phyloP scores from a whole-genome alignment of 768 basidiomycete genomes.

The Lentinula edodes region DNA sequence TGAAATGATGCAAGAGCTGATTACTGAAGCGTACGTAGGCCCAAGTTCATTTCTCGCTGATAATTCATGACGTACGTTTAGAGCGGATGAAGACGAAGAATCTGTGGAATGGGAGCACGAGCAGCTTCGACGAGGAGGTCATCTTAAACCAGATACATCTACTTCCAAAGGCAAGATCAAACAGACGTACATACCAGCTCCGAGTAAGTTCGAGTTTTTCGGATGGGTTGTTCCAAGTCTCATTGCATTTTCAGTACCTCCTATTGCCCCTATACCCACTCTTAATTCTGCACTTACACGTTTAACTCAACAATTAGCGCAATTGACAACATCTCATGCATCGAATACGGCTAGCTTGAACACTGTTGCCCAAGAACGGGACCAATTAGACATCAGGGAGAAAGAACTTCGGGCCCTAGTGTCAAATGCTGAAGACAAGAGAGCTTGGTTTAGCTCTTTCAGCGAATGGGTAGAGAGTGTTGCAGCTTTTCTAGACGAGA shows the following conservation, averaged over 20 bases:
- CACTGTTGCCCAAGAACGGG: constrained; percentile 56
- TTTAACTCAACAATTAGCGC: constrained; percentile 52
- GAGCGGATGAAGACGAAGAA: constrained; percentile 82
- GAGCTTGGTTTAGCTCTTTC: constrained; percentile 78
- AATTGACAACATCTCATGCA: constrained; percentile 64
- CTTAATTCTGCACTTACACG: constrained; percentile 57
- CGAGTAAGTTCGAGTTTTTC: constrained; percentile 42
- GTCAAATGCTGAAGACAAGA: constrained; percentile 65
- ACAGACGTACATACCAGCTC: constrained; percentile 62
- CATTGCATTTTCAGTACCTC: constrained; percentile 49
- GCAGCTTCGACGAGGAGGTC: constrained; percentile 73
- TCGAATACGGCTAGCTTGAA: constrained; percentile 51
- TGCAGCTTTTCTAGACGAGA: constrained; percentile 84
- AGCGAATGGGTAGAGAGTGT: constrained; percentile 78
- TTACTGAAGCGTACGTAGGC: constrained; percentile 67
- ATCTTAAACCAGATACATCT: constrained; percentile 33
- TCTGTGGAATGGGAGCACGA: constrained; percentile 81
- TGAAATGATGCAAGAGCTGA: constrained; percentile 73
- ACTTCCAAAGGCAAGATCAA: constrained; percentile 32
- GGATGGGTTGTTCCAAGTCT: not conserved
- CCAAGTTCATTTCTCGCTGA: not conserved
- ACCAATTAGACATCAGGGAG: constrained; percentile 62
- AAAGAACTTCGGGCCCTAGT: constrained; percentile 73
- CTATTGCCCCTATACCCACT: constrained; percentile 54
- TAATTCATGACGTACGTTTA: constrained; percentile 19